Evolutionary conservation across 768 basidiomycete genomes (phyloP), one percentile per base, ranked within the genome.

Genomic region (Phaeotremella skinneri): DNA sequence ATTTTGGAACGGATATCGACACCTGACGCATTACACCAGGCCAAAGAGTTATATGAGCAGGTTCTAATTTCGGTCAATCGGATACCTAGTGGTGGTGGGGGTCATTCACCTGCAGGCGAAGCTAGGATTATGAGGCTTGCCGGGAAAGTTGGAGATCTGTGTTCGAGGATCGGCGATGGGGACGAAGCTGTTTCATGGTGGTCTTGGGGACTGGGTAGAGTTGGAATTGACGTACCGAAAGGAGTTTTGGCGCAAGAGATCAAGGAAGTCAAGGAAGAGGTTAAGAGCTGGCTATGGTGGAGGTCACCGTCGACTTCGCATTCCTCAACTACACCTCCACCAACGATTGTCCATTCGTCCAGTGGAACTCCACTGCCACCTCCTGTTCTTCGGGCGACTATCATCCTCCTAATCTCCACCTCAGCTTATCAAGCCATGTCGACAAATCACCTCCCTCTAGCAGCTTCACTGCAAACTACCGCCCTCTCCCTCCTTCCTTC

Each of bases 111-210:
- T 7, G 43, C 21, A 13, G 54, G 56, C 7, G 32, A 66, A 43
- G 67, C 70, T 4, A 61, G 66, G 26, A 26, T 56, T 2, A 52
- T 74, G 41, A 52, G 66, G 27, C 58, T 74, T 5, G 62, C 73
- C 2, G 64, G 65, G 6, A 76, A 76, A 48, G 48, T 76, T 13
- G 75, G 75, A 6, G 73, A 73, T 55, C 41, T 76, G 25, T 55
- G 43, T 43, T 54, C 58, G 1, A 57, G 70, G 31, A 54, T 65
- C 5, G 70, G 73, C 21, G 59, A 63, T 20, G 55, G 51, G 11
- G 57, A 58, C 14, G 57, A 66, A 21, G 73, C 69, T 0, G 32
- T 51, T 21, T 53, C 31, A 21, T 76, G 73, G 73, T 76, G 71
- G 71, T 42, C 34, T 11, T 74, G 73, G 68, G 75, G 75, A 4